A percentile compares a stretch with the other conserved stretches of the same genome.
phyloP scores from a whole-genome alignment of 78 protist species.

The Dictyostelium firmibasis region DNA sequence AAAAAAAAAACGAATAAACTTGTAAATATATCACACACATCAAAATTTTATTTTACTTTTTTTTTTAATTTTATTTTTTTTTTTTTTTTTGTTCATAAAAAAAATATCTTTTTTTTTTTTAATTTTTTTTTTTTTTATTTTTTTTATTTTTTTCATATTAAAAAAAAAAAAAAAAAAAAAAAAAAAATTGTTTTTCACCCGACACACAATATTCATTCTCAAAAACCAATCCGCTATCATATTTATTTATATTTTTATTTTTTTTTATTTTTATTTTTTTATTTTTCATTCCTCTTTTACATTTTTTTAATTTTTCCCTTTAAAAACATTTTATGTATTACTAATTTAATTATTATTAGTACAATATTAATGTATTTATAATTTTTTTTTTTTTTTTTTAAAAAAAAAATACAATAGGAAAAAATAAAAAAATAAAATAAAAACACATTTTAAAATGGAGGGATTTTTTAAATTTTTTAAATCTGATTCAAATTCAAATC shows the following conservation, averaged over 20 bases:
- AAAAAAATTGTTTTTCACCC: not conserved
- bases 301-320: no score
- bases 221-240: not conserved
- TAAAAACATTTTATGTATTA: not conserved
- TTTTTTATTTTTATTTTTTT: not conserved
- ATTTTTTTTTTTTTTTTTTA: not conserved
- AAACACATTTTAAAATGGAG: not conserved
- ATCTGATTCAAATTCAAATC: not conserved
- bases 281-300: no score
- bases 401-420: not conserved
- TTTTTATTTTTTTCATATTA: not conserved
- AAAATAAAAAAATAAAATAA: not conserved
- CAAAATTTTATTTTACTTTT: no score
- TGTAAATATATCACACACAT: not conserved
- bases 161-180: not conserved
- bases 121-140: not conserved
- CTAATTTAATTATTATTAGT: not conserved
- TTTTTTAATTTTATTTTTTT: no score
- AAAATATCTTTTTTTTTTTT: not conserved
- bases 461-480: conserved; percentile 45
- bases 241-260: not conserved
- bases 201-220: not conserved
- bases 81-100: no score
- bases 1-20: not conserved
- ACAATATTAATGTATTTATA: not conserved